These are phyloP conservation scores for Sodiomyces alkalinus DNA, from an alignment of 2,329 filamentous ascomycete species.

Conservation along the genomic window DNA sequence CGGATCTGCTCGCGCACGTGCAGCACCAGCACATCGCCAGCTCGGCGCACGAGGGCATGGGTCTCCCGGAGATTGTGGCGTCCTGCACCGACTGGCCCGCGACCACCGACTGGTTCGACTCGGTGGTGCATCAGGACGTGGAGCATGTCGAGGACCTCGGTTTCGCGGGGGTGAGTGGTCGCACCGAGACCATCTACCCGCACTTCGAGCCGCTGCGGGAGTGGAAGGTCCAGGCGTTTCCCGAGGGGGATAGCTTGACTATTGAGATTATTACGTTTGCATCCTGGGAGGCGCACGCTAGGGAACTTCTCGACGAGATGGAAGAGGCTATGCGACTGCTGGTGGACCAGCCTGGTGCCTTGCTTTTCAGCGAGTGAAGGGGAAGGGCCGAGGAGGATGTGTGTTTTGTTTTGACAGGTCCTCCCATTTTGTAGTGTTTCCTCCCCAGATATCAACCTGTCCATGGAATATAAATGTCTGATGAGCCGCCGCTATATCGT, in stretches of 20 bases:
- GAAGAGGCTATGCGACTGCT: slow-evolving; percentile 23
- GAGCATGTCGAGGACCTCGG: slow-evolving; percentile 42
- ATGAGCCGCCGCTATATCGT: no score
- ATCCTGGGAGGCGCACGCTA: slow-evolving; percentile 36
- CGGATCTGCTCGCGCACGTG: slow-evolving; percentile 35
- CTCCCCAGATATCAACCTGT: no score
- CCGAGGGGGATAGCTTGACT: slow-evolving; percentile 31
- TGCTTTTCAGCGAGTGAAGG: no score
- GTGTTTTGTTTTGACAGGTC: no score
- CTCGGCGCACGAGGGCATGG: slow-evolving; percentile 38
- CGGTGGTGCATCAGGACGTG: slow-evolving; percentile 43
- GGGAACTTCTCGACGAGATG: slow-evolving; percentile 34
- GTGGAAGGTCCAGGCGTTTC: slow-evolving; percentile 49
- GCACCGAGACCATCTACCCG: slow-evolving; percentile 43
- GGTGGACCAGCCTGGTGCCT: slow-evolving; percentile 18
- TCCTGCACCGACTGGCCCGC: slow-evolving; percentile 29
- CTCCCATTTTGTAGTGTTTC: no score
- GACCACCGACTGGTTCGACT: slow-evolving; percentile 31
- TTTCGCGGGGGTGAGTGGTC: slow-evolving; percentile 18
- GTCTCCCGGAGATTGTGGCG: slow-evolving; percentile 35
- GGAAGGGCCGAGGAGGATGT: no score
- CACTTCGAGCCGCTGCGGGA: slow-evolving; percentile 38
- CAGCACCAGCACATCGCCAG: slow-evolving; percentile 42
- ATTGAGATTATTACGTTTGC: slow-evolving; percentile 46
- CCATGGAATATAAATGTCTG: no score